Evolutionary conservation across 306 rosid genomes (phyloP).

Genomic region (Vigna angularis): DNA sequence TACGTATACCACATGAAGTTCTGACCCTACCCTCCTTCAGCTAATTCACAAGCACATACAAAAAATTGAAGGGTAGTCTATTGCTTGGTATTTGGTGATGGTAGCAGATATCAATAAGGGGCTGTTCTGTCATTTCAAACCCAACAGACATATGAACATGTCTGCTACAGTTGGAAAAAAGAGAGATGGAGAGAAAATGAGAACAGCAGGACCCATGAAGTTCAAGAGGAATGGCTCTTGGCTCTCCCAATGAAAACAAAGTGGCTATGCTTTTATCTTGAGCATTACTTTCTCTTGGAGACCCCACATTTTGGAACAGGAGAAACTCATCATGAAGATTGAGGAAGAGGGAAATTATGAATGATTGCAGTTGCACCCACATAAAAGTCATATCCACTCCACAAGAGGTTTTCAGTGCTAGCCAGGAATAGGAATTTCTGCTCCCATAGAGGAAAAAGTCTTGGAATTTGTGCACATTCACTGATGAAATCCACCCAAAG

Average conservation of each 20-base stretch:
- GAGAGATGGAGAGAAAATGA: conserved; percentile 46
- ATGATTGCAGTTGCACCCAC: conserved; percentile 55
- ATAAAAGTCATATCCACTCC: conserved; percentile 48
- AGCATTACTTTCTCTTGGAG: conserved; percentile 41
- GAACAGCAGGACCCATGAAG: conserved; percentile 38
- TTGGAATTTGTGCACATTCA: conserved; percentile 38
- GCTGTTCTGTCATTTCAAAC: conserved; percentile 54
- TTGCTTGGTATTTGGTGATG: conserved; percentile 25
- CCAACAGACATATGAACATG: conserved; percentile 73
- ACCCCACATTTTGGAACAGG: conserved; percentile 57
- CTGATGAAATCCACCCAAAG: conserved; percentile 39
- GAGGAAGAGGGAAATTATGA: conserved; percentile 41
- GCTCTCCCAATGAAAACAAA: conserved; percentile 51
- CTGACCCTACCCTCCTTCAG: conserved; percentile 29
- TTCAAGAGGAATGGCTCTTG: conserved; percentile 51
- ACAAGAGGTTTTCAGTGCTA: conserved; percentile 20
- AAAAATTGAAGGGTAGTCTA: conserved; percentile 33
- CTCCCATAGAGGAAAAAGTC: conserved; percentile 31
- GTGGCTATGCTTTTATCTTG: conserved; percentile 44
- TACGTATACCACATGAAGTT: conserved; percentile 10
- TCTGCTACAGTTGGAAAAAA: conserved; percentile 56
- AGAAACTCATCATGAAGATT: conserved; percentile 54
- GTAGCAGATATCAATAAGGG: conserved; percentile 44
- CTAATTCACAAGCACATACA: conserved; percentile 31
- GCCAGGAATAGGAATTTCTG: conserved; percentile 42